These are phyloP conservation scores for Bruguiera gymnorhiza DNA, from an alignment of 345 rosid genomes.

Conservation along the genomic window DNA sequence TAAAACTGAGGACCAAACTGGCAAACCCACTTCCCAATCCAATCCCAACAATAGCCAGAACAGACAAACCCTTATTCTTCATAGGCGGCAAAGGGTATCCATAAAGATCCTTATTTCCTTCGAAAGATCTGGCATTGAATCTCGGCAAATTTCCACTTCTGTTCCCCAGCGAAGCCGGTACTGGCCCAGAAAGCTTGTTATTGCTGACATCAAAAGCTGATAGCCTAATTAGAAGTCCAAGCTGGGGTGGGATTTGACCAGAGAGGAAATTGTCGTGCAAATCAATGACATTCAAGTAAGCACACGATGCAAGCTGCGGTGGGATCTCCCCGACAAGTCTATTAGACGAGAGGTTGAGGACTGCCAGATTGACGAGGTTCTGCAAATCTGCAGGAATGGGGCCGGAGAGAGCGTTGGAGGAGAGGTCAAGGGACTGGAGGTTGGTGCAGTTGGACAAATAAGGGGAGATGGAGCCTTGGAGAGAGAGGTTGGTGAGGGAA, in stretches of 20 bases:
- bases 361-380: conserved; percentile 74
- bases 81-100: conserved; percentile 80
- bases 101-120: conserved; percentile 70
- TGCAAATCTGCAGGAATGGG: conserved; percentile 71
- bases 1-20: conserved; percentile 79
- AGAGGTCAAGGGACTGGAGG: conserved; percentile 88
- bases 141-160: conserved; percentile 61
- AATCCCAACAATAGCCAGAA: conserved; percentile 86
- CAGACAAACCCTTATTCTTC: conserved; percentile 60
- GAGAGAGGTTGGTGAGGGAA: conserved; percentile 61
- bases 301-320: conserved; percentile 64
- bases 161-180: conserved; percentile 61
- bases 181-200: conserved; percentile 64
- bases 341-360: conserved; percentile 81
- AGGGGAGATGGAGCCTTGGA: conserved; percentile 80
- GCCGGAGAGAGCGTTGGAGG: conserved; percentile 76
- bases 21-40: conserved; percentile 92
- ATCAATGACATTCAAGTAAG: conserved; percentile 87
- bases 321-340: conserved; percentile 74
- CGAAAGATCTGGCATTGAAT: conserved; percentile 69
- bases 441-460: conserved; percentile 78
- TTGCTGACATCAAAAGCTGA: conserved; percentile 79
- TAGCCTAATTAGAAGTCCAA: conserved; percentile 61
- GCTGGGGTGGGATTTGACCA: conserved; percentile 66
- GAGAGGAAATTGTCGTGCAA: conserved; percentile 69